Evolutionary conservation across 1,284 basidiomycete species (phyloP).

Genomic region (Pseudozyma pruni): DNA sequence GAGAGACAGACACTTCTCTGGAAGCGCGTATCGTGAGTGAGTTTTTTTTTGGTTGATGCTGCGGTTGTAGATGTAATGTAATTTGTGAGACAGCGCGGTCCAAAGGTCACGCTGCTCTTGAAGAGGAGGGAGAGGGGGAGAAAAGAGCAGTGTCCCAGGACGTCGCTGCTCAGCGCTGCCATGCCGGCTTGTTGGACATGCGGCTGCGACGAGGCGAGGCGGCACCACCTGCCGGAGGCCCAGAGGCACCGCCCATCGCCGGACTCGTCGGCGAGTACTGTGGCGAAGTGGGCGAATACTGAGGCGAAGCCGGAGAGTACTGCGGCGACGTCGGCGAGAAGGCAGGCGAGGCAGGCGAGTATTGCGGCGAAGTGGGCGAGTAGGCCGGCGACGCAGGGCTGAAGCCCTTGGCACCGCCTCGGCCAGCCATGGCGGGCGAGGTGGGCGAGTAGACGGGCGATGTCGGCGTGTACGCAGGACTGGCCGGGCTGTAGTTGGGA

Average conservation of each 20-base stretch:
- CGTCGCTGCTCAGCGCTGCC: constrained; percentile 48
- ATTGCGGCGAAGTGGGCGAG: constrained; percentile 62
- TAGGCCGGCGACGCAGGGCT: constrained; percentile 57
- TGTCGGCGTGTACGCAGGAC: constrained; percentile 71
- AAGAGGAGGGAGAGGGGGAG: neutral
- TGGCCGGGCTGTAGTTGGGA: constrained; percentile 56
- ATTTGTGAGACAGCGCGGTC: constrained; percentile 8
- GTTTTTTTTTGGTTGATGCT: constrained; percentile 7
- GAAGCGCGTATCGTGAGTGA: neutral
- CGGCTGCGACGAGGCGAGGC: constrained; percentile 59
- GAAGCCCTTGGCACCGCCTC: constrained; percentile 47
- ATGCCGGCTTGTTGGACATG: constrained; percentile 61
- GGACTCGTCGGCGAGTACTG: constrained; percentile 61
- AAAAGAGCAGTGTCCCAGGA: neutral
- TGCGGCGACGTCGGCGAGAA: constrained; percentile 83
- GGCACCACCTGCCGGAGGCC: constrained; percentile 43
- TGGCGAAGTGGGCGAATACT: constrained; percentile 63
- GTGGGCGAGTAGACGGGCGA: constrained; percentile 62
- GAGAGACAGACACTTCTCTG: neutral
- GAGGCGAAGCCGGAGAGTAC: constrained; percentile 67
- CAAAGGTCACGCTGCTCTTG: neutral
- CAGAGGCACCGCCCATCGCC: constrained; percentile 38
- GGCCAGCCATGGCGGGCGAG: constrained; percentile 39
- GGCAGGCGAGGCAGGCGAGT: constrained; percentile 69
- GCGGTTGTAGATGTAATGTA: constrained; percentile 1